Evolutionary conservation across 805 yeast species (phyloP), one percentile per base, ranked within the genome.

Genomic region (Myxozyma mucilagina): DNA sequence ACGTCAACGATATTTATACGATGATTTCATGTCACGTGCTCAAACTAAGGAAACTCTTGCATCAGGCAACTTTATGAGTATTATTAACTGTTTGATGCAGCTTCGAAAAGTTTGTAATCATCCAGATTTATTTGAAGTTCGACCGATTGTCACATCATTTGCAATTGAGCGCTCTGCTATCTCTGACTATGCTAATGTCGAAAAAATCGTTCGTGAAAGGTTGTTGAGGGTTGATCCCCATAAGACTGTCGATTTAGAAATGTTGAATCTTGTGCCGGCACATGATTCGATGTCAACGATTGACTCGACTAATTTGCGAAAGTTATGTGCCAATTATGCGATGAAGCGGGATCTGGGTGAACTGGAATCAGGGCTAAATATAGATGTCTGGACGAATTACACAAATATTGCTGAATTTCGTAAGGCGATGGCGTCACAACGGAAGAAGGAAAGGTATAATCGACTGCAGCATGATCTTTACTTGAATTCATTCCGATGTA

Each of bases 71-170:
- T 94, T 92, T 70, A 79, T 94, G 74, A 90, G 97, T 14, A 94
- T 94, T 70, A 92, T 94, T 69, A 94, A 96, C 70, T 94, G 98
- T 78, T 80, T 94, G 76, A 94, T 94, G 99, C 99, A 94, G 74
- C 78, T 94, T 69, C 84, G 99, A 70, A 94, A 94, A 73, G 97
- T 92, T 34, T 91, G 97, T 77, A 92, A 92, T 70, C 98, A 92
- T 74, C 97, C 97, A 0, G 97, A 94, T 76, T 76, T 94, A 61
- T 96, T 94, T 75, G 99, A 94, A 73, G 97, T 92, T 6, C 80
- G 99, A 61, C 98, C 98, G 0, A 89, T 94, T 66, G 82, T 89
- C 44, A 94, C 99, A 0, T 92, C 98, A 1, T 86, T 90, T 71
- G 88, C 93, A 0, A 78, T 91, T 78, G 83, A 84, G 1, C 78